Conservation (phyloP, 805 yeast genomes). For the Dipodascopsis uninucleata region DNA sequence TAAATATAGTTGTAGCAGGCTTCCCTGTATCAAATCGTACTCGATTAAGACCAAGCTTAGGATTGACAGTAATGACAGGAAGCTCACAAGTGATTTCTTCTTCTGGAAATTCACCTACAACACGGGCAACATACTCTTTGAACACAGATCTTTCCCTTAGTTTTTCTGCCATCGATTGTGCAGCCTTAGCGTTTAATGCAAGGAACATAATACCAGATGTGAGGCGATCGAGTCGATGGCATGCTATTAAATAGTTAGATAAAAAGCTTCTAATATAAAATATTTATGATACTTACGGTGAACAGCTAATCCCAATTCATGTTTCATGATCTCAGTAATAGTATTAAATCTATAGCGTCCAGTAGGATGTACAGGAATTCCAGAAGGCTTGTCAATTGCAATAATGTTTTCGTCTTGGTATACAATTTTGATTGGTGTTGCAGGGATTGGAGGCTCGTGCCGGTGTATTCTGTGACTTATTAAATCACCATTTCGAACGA, state of each 20-base stretch:
- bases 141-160: constrained; percentile 63
- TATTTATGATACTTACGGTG: constrained; percentile 44
- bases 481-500: constrained; percentile 76
- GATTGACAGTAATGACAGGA: constrained; percentile 68
- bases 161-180: constrained; percentile 70
- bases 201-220: constrained; percentile 93
- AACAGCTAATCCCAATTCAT: constrained; percentile 60
- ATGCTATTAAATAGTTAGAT: constrained; percentile 42
- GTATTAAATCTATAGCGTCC: constrained; percentile 79
- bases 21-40: constrained; percentile 41
- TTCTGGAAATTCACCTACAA: constrained; percentile 79
- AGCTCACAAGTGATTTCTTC: constrained; percentile 53
- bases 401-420: constrained; percentile 70
- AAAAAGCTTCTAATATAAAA: too few relatives aligned
- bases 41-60: constrained; percentile 56
- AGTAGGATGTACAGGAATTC: constrained; percentile 84
- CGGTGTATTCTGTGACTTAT: constrained; percentile 76
- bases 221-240: constrained; percentile 82
- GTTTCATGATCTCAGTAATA: constrained; percentile 70
- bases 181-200: constrained; percentile 76
- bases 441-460: constrained; percentile 84
- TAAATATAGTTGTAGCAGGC: constrained; percentile 70
- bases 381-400: constrained; percentile 89
- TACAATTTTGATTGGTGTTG: constrained; percentile 57
- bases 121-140: constrained; percentile 85